Conservation (phyloP, 768 basidiomycete species). For the Xerocomellus dryophilus region DNA sequence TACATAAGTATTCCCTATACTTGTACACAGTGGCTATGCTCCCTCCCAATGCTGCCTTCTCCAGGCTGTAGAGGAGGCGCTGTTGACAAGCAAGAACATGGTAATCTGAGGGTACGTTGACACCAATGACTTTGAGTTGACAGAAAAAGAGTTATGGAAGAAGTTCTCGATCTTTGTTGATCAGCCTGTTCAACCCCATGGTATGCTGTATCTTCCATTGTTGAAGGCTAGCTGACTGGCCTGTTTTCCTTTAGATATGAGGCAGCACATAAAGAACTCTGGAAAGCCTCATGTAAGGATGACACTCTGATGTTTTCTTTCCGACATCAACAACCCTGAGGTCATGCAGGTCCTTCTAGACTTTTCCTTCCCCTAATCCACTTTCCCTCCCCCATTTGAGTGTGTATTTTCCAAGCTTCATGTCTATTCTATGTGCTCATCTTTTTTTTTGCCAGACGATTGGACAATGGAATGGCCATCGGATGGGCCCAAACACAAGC, state of each 20-base stretch:
- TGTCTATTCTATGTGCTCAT: neutral
- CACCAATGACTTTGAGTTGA: neutral
- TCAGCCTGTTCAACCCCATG: neutral
- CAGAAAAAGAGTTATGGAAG: neutral
- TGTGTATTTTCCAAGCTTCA: neutral
- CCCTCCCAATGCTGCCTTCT: too few relatives aligned
- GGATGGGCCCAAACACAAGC: neutral
- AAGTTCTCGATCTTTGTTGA: neutral
- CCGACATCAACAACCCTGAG: too few relatives aligned
- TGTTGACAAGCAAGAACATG: too few relatives aligned
- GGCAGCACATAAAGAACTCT: too few relatives aligned
- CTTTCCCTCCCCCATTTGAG: neutral
- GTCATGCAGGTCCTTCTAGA: neutral
- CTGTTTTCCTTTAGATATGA: neutral
- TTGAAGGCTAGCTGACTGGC: neutral
- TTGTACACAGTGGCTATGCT: too few relatives aligned
- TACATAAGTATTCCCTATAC: too few relatives aligned
- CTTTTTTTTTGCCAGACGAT: neutral
- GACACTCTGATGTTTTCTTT: too few relatives aligned
- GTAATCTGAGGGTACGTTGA: neutral
- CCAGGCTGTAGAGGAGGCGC: too few relatives aligned
- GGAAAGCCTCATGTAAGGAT: neutral
- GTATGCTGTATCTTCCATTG: neutral
- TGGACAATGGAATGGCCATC: neutral
- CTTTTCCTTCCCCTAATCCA: neutral